Evolutionary conservation across 495 filamentous ascomycete genomes (phyloP), one percentile per base, ranked within the genome.

Genomic region (Tetracladium setigerum): DNA sequence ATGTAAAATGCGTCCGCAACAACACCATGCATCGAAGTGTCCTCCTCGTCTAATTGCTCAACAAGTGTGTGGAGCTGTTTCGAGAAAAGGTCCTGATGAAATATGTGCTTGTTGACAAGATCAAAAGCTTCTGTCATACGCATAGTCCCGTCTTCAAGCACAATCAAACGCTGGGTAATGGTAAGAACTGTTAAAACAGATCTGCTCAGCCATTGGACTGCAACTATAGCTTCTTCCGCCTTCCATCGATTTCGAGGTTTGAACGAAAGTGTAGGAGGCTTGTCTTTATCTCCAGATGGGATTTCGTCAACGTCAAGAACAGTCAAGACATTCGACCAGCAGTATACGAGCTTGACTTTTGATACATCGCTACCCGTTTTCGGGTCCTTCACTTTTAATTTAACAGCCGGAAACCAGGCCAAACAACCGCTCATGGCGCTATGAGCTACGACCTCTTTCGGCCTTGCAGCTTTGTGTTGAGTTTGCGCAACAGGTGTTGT

Each of bases 1-100:
- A 95, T 95, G 59, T 92, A 86, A 55, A 95, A 98, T 13, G 94
- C 92, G 70, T 98, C 94, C 12, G 91, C 91, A 37, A 98, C 87
- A 15, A 95, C 89, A 1, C 90, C 89, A 65, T 96, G 92, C 83
- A 95, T 89, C 2, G 86, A 84, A 2, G 77, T 76, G 50, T 95
- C 87, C 35, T 90, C 82, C 57, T 95, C 89, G 50, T 95, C 85
- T 38, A 92, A 70, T 49, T 88, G 81, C 59, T 96, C 90, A 13
- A 97, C 87, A 32, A 98, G 70, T 32, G 72, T 72, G 58, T 86
- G 81, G 16, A 98, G 73, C 56, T 96, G 91, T 6, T 75, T 70
- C 0, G 86, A 89, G 62, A 97, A 97, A 7, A 90, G 64, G 57
- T 96, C 89, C 40, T 77, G 72, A 62, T 97, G 92, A 55, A 90